Evolutionary conservation across 352 stramenopile species (phyloP).

Genomic region (Blastocystis hominis): DNA sequence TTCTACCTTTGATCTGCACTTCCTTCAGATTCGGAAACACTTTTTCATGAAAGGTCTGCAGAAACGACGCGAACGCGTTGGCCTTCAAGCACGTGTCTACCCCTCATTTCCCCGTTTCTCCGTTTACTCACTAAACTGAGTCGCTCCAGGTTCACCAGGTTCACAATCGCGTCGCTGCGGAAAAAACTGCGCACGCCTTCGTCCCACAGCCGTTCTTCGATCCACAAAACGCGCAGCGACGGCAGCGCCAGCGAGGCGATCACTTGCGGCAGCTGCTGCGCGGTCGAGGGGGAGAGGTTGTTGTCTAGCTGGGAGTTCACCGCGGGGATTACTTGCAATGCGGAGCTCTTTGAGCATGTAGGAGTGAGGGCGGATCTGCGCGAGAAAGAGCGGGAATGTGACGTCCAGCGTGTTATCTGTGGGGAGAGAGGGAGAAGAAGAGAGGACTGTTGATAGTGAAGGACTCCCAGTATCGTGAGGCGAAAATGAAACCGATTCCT

Average conservation of each 20-base stretch:
- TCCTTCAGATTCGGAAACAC: neutral
- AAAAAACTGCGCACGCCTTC: neutral
- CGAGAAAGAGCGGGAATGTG: neutral
- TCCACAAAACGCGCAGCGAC: neutral
- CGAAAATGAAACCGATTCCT: neutral
- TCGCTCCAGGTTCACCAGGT: neutral
- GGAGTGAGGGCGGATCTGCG: neutral
- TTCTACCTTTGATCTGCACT: neutral
- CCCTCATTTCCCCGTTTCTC: neutral
- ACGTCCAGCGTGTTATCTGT: constrained; percentile 36
- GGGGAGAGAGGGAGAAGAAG: neutral
- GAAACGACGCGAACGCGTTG: neutral
- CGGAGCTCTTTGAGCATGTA: constrained; percentile 39
- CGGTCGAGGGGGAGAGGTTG: constrained; percentile 23
- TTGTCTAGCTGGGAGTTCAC: neutral
- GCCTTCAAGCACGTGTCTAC: neutral
- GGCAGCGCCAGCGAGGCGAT: neutral
- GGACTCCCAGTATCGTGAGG: constrained; percentile 16
- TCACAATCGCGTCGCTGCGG: neutral
- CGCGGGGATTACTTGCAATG: neutral
- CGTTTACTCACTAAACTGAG: neutral
- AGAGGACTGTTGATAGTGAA: constrained; percentile 10
- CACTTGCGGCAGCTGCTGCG: neutral
- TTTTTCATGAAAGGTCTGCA: neutral
- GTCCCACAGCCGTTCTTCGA: neutral